Evolutionary conservation across 768 basidiomycete species (phyloP).

Genomic region (Collybiopsis confluens): DNA sequence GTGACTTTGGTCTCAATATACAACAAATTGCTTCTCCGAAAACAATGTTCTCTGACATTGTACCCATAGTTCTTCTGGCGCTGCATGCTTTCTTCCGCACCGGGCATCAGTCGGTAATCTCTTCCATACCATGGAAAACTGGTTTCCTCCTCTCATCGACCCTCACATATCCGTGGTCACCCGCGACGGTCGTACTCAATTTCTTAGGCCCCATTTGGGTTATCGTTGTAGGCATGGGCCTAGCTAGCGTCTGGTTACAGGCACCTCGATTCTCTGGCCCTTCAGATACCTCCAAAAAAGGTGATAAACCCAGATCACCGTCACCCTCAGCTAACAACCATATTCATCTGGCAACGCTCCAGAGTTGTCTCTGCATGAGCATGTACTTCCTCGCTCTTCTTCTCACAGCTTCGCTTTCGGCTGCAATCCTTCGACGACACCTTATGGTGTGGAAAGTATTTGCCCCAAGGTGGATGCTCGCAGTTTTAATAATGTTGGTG

Average conservation of each 20-base stretch:
- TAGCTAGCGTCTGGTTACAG: slow-evolving; percentile 66
- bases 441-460: slow-evolving; percentile 99
- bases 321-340: background rate
- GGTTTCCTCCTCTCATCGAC: slow-evolving; percentile 79
- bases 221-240: slow-evolving; percentile 58
- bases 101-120: slow-evolving; percentile 87
- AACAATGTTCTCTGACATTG: slow-evolving; percentile 61
- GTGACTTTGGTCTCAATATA: slow-evolving; percentile 26
- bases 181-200: slow-evolving; percentile 71
- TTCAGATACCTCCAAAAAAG: slow-evolving; percentile 19
- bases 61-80: slow-evolving; percentile 72
- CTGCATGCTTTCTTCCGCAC: slow-evolving; percentile 80
- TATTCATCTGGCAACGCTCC: background rate
- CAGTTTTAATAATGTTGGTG: slow-evolving; percentile 57
- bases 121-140: slow-evolving; percentile 93
- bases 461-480: slow-evolving; percentile 89
- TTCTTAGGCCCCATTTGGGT: slow-evolving; percentile 72
- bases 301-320: background rate
- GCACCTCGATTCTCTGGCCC: background rate
- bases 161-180: slow-evolving; percentile 69
- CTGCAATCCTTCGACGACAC: slow-evolving; percentile 76
- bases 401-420: slow-evolving; percentile 65
- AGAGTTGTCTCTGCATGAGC: slow-evolving; percentile 60
- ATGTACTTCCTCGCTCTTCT: slow-evolving; percentile 64
- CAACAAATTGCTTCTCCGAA: slow-evolving; percentile 20